Percentiles rank a stretch among this genome's conserved stretches.
Evolutionary conservation across 192 early-diverging fungal genomes (phyloP).

Genomic region (Coemansia erecta): DNA sequence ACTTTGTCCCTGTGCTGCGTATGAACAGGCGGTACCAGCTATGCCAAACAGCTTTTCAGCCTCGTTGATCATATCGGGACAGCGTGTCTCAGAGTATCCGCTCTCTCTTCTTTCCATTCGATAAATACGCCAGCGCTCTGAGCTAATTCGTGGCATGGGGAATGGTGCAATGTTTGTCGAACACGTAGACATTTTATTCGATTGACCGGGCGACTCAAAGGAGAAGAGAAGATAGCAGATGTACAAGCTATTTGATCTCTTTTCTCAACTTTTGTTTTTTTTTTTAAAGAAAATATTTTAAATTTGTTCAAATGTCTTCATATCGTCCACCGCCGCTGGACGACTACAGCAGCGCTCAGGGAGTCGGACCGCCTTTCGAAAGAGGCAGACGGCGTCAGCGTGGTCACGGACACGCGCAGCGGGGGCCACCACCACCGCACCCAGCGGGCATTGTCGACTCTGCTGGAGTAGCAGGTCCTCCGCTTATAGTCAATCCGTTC

Average conservation of each 20-base stretch:
- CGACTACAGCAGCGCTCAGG: constrained; percentile 3
- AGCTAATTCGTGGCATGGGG: constrained; percentile 14
- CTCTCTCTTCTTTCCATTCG: constrained; percentile 13
- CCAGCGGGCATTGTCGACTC: no score
- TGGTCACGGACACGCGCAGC: background rate
- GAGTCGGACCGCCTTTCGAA: background rate
- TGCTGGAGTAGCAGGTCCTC: no score
- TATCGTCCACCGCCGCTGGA: constrained; percentile 41
- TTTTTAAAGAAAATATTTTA: background rate
- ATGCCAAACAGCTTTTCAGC: constrained; percentile 26
- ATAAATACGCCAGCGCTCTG: constrained; percentile 23
- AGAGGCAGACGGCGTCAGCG: constrained; percentile 2
- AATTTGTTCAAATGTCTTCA: constrained; percentile 29
- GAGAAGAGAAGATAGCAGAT: background rate
- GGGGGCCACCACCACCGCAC: constrained; percentile 1
- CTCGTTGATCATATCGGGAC: constrained; percentile 17
- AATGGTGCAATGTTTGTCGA: constrained; percentile 4
- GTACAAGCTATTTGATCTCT: background rate
- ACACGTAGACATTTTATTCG: background rate
- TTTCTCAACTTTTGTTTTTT: background rate
- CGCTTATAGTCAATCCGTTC: constrained; percentile 33
- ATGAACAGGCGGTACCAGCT: background rate
- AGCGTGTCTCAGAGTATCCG: constrained; percentile 13
- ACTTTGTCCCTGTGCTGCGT: background rate
- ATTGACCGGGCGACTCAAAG: no score